A percentile compares a stretch with the other conserved stretches of the same genome.
phyloP scores from a whole-genome alignment of 192 early-diverging fungal genomes.

The Backusella luteola region DNA sequence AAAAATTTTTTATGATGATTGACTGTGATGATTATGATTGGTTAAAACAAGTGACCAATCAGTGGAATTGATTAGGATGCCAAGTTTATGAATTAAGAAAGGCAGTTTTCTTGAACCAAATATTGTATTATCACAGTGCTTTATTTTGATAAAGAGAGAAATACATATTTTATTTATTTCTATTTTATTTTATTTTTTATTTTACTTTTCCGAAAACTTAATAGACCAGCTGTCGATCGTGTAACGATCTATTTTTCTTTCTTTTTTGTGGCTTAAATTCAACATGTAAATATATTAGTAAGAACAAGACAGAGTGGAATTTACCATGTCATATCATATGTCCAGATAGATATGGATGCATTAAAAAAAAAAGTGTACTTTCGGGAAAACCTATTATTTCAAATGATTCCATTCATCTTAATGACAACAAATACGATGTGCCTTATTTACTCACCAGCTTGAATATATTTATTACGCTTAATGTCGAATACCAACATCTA shows the following conservation, averaged over 20 bases:
- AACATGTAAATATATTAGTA: not conserved
- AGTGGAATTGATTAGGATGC: not conserved
- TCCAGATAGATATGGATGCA: too few species aligned
- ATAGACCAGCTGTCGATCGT: not conserved
- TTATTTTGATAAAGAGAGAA: not conserved
- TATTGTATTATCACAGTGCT: not conserved
- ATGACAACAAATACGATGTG: too few species aligned
- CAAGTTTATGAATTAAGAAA: not conserved
- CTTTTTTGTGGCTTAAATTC: not conserved
- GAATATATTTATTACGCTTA: too few species aligned
- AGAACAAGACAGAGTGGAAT: not conserved
- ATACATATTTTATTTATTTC: not conserved
- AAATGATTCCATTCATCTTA: too few species aligned
- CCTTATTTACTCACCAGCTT: too few species aligned
- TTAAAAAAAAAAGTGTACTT: too few species aligned
- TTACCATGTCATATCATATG: too few species aligned
- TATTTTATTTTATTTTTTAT: not conserved
- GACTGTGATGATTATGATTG: not conserved
- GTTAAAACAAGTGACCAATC: not conserved
- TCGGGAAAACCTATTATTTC: too few species aligned
- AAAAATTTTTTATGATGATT: not conserved
- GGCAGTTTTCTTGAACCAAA: not conserved
- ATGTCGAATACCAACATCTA: too few species aligned
- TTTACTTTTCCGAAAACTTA: not conserved
- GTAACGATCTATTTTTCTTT: not conserved